phyloP scores from a whole-genome alignment of 2,329 filamentous ascomycete genomes.

The Sclerotinia spermophila region DNA sequence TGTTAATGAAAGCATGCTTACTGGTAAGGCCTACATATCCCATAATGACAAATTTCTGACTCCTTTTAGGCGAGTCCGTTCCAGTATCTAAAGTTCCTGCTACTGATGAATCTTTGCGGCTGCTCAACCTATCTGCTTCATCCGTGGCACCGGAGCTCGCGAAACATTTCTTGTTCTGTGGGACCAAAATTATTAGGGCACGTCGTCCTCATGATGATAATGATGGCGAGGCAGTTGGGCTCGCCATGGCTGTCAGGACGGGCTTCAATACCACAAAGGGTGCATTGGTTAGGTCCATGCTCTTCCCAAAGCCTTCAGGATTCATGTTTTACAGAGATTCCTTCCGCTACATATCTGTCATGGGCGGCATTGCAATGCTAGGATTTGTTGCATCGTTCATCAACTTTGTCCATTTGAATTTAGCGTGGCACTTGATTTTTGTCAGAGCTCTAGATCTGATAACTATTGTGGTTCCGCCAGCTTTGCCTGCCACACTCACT shows the following conservation, averaged over 20 bases:
- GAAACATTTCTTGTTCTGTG: conserved; percentile 87
- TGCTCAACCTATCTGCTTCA: conserved; percentile 74
- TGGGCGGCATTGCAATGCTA: conserved; percentile 79
- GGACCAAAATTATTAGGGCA: conserved; percentile 91
- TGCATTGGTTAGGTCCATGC: conserved; percentile 91
- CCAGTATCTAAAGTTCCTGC: conserved; percentile 90
- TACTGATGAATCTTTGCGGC: conserved; percentile 71
- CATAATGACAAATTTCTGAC: conserved; percentile 15
- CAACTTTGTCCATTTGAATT: conserved; percentile 82
- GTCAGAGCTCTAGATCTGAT: conserved; percentile 91
- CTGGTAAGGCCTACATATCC: conserved; percentile 44
- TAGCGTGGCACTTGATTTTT: conserved; percentile 87
- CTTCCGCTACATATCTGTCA: conserved; percentile 96
- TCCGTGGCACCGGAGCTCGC: conserved; percentile 80
- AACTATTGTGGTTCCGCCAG: conserved; percentile 95
- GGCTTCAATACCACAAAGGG: conserved; percentile 98
- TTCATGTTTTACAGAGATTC: conserved; percentile 99
- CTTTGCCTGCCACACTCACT: conserved; percentile 87
- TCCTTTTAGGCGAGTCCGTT: conserved; percentile 73
- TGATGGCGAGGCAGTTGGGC: conserved; percentile 81
- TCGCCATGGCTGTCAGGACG: conserved; percentile 89
- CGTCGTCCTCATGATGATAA: conserved; percentile 81
- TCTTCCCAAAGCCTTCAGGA: conserved; percentile 95
- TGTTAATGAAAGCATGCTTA: conserved; percentile 99
- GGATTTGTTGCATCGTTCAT: conserved; percentile 89